Percentiles rank a stretch among this genome's conserved stretches.
Conservation (phyloP, 1,284 basidiomycete genomes). For the Heterobasidion annosum region DNA sequence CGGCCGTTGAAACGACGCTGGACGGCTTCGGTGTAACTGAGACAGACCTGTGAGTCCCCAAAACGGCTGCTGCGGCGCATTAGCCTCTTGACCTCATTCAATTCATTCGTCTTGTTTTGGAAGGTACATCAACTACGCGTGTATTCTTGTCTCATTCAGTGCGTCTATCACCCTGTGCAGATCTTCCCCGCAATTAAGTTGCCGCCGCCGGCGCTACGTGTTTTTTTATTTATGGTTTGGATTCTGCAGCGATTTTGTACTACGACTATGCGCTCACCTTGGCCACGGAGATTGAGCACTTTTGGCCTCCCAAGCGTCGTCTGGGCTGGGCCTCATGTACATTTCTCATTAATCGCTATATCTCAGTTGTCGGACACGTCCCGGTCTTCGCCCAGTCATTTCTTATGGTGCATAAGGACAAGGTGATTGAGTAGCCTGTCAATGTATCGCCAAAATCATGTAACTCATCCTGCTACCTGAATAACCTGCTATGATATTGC, state of each 20-base stretch:
- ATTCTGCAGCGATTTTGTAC: conserved; percentile 5
- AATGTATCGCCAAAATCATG: background rate
- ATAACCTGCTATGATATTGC: background rate
- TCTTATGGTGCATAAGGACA: background rate
- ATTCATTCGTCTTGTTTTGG: background rate
- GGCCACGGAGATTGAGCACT: conserved; percentile 5
- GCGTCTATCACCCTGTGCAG: background rate
- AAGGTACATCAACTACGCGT: background rate
- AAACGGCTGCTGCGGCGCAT: background rate
- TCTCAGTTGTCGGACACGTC: conserved; percentile 5
- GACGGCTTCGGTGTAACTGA: background rate
- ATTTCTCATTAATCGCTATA: conserved; percentile 9
- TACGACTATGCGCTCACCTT: conserved; percentile 9
- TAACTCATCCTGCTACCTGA: background rate
- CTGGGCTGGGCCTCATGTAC: conserved; percentile 4
- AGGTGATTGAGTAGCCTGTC: background rate
- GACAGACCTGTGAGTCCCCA: background rate
- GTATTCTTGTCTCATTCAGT: background rate
- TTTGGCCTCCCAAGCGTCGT: conserved; percentile 4
- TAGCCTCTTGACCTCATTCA: background rate
- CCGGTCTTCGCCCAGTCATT: conserved; percentile 1
- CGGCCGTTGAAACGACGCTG: background rate
- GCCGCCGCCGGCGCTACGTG: too few species aligned
- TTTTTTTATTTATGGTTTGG: background rate
- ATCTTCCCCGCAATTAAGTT: background rate